phyloP scores from a whole-genome alignment of 305 asterid species.

The Lippia alba region DNA sequence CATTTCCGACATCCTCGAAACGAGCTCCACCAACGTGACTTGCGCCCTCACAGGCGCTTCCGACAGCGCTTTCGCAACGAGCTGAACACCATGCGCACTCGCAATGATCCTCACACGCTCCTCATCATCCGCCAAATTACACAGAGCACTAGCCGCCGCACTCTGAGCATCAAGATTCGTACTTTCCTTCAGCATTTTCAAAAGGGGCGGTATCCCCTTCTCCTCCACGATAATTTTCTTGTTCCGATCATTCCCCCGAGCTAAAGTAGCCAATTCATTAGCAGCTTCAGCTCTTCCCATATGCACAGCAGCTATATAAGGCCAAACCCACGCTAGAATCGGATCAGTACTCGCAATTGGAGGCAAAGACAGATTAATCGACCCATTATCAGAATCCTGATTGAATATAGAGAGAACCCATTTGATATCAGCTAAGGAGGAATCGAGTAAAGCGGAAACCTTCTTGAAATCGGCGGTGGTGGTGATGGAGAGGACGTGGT shows the following conservation, averaged over 20 bases:
- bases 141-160: conserved; percentile 58
- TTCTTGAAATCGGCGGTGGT: conserved; percentile 58
- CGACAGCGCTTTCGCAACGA: conserved; percentile 45
- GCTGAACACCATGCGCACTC: conserved; percentile 46
- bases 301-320: conserved; percentile 57
- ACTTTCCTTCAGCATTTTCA: conserved; percentile 61
- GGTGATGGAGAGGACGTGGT: conserved; percentile 65
- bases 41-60: conserved; percentile 53
- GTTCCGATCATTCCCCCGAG: conserved; percentile 46
- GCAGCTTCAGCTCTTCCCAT: conserved; percentile 68
- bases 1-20: conserved; percentile 58
- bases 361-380: conserved; percentile 48
- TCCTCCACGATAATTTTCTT: conserved; percentile 59
- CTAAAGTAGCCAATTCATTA: conserved; percentile 44
- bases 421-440: conserved; percentile 59
- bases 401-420: conserved; percentile 59
- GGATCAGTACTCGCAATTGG: conserved; percentile 68
- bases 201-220: conserved; percentile 61
- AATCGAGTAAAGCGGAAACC: conserved; percentile 45
- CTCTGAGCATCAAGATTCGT: conserved; percentile 51
- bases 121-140: conserved; percentile 51
- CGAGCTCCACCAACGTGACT: conserved; percentile 44
- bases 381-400: conserved; percentile 42
- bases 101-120: conserved; percentile 47
- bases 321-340: conserved; percentile 68